Evolutionary conservation across 306 rosid genomes (phyloP).

Genomic region (Quercus glauca): DNA sequence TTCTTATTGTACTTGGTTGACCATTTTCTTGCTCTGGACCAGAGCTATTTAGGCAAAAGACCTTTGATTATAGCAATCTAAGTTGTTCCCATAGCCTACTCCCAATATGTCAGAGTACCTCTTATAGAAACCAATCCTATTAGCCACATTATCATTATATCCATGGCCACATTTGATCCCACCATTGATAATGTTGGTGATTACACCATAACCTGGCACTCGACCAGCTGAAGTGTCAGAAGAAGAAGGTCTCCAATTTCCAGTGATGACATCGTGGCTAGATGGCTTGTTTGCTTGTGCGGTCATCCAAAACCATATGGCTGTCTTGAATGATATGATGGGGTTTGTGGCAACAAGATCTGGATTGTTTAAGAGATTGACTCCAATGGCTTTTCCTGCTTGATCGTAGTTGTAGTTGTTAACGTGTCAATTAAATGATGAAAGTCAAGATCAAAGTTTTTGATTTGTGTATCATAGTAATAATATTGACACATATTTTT

Average conservation of each 20-base stretch:
- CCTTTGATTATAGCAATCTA: slow-evolving; percentile 32
- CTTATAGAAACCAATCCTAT: slow-evolving; percentile 49
- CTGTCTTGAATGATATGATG: slow-evolving; percentile 53
- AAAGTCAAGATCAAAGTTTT: not conserved
- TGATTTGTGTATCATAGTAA: no score
- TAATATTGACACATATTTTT: no score
- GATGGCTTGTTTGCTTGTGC: slow-evolving; percentile 56
- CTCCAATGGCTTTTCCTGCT: slow-evolving; percentile 50
- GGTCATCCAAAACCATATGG: slow-evolving; percentile 79
- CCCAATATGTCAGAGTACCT: slow-evolving; percentile 32
- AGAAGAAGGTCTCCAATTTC: slow-evolving; percentile 42
- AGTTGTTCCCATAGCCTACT: slow-evolving; percentile 24
- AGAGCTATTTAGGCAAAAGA: slow-evolving; percentile 18
- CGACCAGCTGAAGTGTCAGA: slow-evolving; percentile 38
- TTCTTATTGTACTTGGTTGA: no score
- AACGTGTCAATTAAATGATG: not conserved
- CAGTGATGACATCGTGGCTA: slow-evolving; percentile 51
- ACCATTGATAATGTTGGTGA: slow-evolving; percentile 56
- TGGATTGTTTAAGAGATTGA: slow-evolving; percentile 51
- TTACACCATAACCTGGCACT: slow-evolving; percentile 45
- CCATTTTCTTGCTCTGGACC: not conserved
- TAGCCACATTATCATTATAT: slow-evolving; percentile 13
- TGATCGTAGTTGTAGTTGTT: slow-evolving; percentile 63
- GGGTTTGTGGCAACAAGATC: slow-evolving; percentile 55
- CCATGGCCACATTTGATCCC: slow-evolving; percentile 51